Evolutionary conservation across 2,329 filamentous ascomycete species (phyloP).

Genomic region (Microcyclospora tardicrescens): DNA sequence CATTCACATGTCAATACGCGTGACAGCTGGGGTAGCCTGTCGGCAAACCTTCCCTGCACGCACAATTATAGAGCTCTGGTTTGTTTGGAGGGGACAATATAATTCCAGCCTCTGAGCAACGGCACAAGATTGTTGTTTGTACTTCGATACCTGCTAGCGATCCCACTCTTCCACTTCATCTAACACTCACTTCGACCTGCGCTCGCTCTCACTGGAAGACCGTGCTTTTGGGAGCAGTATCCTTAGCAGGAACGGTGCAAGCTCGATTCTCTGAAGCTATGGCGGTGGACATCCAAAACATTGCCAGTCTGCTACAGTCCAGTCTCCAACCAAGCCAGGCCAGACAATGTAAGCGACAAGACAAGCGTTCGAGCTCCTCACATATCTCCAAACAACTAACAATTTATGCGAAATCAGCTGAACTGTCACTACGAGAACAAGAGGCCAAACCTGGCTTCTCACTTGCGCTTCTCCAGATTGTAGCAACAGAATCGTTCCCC

Average conservation of each 20-base stretch:
- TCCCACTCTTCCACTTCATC: too few relatives aligned
- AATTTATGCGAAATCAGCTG: constrained; percentile 44
- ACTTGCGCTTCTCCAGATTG: constrained; percentile 72
- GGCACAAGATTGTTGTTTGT: not conserved
- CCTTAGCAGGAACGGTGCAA: too few relatives aligned
- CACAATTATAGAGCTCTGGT: too few relatives aligned
- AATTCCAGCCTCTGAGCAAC: too few relatives aligned
- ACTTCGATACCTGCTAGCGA: not conserved
- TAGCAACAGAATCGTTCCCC: constrained; percentile 60
- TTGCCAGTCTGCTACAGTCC: constrained; percentile 78
- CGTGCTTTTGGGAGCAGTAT: too few relatives aligned
- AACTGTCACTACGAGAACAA: constrained; percentile 64
- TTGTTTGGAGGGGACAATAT: too few relatives aligned
- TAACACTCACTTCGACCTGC: too few relatives aligned
- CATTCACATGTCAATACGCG: too few relatives aligned
- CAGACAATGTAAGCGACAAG: constrained; percentile 59
- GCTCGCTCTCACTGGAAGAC: too few relatives aligned
- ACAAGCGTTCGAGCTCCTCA: not conserved
- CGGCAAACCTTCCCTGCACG: too few relatives aligned
- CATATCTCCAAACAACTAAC: not conserved
- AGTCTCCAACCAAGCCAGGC: constrained; percentile 80
- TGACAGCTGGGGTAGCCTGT: too few relatives aligned
- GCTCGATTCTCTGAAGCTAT: constrained; percentile 27
- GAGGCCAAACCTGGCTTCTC: constrained; percentile 81
- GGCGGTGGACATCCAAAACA: constrained; percentile 46